Percentiles rank a stretch among this genome's conserved stretches.
Evolutionary conservation across 2,329 filamentous ascomycete species (phyloP).

Genomic region (Rhynchosporium secalis): DNA sequence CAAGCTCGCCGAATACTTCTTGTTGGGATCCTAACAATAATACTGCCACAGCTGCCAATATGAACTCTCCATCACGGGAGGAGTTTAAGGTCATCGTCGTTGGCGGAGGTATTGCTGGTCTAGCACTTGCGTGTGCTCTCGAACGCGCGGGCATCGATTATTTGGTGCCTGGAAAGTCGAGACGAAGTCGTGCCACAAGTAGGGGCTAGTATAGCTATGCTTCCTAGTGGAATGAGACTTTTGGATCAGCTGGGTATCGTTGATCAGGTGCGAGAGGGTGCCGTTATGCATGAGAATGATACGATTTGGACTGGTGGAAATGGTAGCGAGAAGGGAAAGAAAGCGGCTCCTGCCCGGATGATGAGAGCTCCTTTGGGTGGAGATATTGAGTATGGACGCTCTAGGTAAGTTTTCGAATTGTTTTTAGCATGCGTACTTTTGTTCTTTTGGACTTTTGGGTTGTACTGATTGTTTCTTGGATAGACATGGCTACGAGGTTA

Average conservation of each 20-base stretch:
- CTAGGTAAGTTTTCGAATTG: neutral
- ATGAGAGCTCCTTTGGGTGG: neutral
- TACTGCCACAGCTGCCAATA: neutral
- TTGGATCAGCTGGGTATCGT: constrained; percentile 46
- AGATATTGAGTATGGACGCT: neutral
- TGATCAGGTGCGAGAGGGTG: neutral
- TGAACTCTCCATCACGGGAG: constrained; percentile 2
- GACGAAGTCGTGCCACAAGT: constrained; percentile 45
- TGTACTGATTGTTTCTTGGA: neutral
- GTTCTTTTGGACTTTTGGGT: neutral
- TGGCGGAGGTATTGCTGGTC: constrained; percentile 51
- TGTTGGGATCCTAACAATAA: no score
- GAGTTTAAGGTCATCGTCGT: constrained; percentile 46
- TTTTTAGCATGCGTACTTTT: neutral
- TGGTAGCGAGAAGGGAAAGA: neutral
- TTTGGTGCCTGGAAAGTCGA: constrained; percentile 48
- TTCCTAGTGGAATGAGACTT: constrained; percentile 46
- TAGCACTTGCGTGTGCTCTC: constrained; percentile 49
- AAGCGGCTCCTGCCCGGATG: neutral
- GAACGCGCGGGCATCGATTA: constrained; percentile 49
- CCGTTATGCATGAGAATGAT: neutral
- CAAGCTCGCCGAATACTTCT: no score
- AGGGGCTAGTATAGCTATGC: constrained; percentile 50
- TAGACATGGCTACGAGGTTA: constrained; percentile 15
- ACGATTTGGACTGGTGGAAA: neutral